These are phyloP conservation scores for Podaxis sp. DNA, from an alignment of 768 basidiomycete species.

Conservation along the genomic window DNA sequence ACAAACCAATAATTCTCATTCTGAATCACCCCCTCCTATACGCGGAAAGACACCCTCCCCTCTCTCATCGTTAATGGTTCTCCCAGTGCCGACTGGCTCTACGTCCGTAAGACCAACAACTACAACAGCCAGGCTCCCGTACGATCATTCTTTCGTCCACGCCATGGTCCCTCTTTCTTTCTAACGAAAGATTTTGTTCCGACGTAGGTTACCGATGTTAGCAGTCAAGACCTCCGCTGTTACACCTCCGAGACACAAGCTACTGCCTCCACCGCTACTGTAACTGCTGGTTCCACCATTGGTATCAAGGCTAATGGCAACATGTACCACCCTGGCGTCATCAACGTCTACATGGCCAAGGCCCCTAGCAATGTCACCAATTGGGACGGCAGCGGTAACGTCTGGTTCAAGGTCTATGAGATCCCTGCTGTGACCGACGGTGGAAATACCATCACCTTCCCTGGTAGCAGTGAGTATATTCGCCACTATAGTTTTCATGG, in stretches of 20 bases:
- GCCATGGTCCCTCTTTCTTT: neutral
- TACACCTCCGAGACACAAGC: slow-evolving; percentile 36
- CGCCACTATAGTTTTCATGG: neutral
- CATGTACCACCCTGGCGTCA: slow-evolving; percentile 47
- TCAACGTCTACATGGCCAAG: slow-evolving; percentile 41
- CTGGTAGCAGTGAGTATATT: slow-evolving; percentile 24
- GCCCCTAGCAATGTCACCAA: slow-evolving; percentile 35
- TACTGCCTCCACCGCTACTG: slow-evolving; percentile 37
- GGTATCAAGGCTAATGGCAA: slow-evolving; percentile 37
- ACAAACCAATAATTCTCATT: neutral
- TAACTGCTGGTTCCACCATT: slow-evolving; percentile 39
- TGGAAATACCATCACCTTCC: slow-evolving; percentile 33
- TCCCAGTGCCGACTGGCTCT: slow-evolving; percentile 33
- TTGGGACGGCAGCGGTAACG: slow-evolving; percentile 36
- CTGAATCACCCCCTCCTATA: neutral
- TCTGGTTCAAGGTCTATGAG: slow-evolving; percentile 45
- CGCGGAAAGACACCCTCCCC: slow-evolving; percentile 23
- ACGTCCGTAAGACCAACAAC: slow-evolving; percentile 44
- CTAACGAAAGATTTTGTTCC: neutral
- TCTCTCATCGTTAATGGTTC: slow-evolving; percentile 35
- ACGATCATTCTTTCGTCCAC: neutral
- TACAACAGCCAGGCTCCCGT: slow-evolving; percentile 36
- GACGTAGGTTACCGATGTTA: slow-evolving; percentile 39
- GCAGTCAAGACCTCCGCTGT: slow-evolving; percentile 42
- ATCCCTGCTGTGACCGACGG: slow-evolving; percentile 37